Percentiles rank a stretch among this genome's conserved stretches.
Conservation (phyloP, 2,329 filamentous ascomycete species). For the Bipolaris zeicola region DNA sequence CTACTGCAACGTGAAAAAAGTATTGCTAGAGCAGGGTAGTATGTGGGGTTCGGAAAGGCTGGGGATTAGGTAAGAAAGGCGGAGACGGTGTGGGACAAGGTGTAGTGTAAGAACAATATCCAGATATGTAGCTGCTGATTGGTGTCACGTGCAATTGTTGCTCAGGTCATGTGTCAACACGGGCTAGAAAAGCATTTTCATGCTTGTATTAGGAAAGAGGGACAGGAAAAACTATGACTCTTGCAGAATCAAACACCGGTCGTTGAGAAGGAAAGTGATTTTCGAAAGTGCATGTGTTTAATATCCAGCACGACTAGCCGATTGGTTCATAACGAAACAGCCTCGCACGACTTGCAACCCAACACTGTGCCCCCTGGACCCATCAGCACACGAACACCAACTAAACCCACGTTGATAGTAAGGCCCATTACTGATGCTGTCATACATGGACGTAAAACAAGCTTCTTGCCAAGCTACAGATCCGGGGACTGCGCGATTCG, state of each 20-base stretch:
- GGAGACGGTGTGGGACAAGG: background rate
- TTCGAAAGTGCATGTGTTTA: background rate
- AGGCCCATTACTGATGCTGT: background rate
- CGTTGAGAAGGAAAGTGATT: background rate
- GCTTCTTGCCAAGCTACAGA: slow-evolving; percentile 10
- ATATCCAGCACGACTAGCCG: background rate
- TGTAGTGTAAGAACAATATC: background rate
- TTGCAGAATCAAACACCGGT: no score
- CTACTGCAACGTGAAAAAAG: no score
- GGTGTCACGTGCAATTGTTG: background rate
- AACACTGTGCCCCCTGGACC: background rate
- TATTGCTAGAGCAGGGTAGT: no score
- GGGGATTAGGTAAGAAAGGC: no score
- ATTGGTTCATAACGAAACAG: background rate
- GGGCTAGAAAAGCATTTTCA: background rate
- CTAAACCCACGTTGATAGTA: background rate
- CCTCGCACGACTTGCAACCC: background rate
- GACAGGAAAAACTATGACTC: no score
- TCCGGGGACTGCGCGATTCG: slow-evolving; percentile 1
- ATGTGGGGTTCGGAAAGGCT: no score
- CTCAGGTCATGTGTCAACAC: background rate
- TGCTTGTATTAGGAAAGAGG: no score
- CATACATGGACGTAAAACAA: slow-evolving; percentile 6
- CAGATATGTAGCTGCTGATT: no score
- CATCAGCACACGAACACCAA: background rate